phyloP scores from a whole-genome alignment of 306 rosid genomes.

The Geum urbanum region DNA sequence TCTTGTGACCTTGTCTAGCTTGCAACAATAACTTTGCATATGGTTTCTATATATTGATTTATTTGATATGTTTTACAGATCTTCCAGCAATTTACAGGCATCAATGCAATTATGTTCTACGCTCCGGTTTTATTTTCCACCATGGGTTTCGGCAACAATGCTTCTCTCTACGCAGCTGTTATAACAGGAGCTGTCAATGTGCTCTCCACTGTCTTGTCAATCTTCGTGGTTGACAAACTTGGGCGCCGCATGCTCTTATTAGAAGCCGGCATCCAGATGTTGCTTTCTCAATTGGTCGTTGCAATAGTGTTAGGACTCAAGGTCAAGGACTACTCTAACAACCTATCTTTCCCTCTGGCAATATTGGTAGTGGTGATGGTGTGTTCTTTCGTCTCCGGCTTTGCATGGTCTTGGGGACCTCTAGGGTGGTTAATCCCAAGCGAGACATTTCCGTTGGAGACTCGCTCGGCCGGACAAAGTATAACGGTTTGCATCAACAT shows the following conservation, averaged over 20 bases:
- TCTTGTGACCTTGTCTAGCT: not conserved
- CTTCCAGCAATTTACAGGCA: conserved; percentile 86
- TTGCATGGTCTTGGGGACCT: conserved; percentile 96
- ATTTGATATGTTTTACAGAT: conserved; percentile 35
- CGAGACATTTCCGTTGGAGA: conserved; percentile 77
- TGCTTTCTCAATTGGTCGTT: conserved; percentile 53
- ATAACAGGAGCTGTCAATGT: conserved; percentile 71
- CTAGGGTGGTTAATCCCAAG: conserved; percentile 81
- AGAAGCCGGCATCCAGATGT: conserved; percentile 80
- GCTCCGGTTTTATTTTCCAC: conserved; percentile 69
- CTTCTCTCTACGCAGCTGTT: conserved; percentile 66
- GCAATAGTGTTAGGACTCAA: conserved; percentile 54
- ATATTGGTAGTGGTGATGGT: conserved; percentile 60
- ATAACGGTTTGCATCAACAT: conserved; percentile 60
- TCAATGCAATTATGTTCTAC: conserved; percentile 85
- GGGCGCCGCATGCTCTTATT: conserved; percentile 58
- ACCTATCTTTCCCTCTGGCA: conserved; percentile 33
- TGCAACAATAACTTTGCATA: not conserved
- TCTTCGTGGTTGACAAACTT: conserved; percentile 58
- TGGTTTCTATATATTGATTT: not conserved
- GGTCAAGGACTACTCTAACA: conserved; percentile 39
- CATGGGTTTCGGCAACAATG: conserved; percentile 61
- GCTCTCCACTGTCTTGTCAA: conserved; percentile 57
- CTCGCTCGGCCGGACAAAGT: conserved; percentile 74
- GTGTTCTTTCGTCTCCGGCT: conserved; percentile 56